These are phyloP conservation scores for Podosphaera fusca DNA, from an alignment of 2,329 filamentous ascomycete species.

Conservation along the genomic window DNA sequence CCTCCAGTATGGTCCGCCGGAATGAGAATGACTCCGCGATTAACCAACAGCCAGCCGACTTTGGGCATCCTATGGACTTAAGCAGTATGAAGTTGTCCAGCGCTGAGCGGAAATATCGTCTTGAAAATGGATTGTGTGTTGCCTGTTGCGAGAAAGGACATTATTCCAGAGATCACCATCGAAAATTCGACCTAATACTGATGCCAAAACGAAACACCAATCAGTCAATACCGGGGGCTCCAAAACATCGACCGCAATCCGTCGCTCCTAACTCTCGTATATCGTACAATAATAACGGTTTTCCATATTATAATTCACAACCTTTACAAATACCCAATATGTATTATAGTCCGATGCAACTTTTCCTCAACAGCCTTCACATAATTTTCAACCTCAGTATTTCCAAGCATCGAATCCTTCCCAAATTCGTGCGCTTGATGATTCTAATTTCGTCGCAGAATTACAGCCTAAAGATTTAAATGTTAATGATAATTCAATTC, in stretches of 20 bases:
- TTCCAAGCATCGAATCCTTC: background rate
- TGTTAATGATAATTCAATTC: background rate
- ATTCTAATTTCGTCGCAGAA: too few species aligned
- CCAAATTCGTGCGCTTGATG: too few species aligned
- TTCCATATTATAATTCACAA: background rate
- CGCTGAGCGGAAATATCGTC: too few species aligned
- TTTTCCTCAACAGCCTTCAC: background rate
- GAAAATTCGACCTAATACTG: background rate
- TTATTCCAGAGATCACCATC: background rate
- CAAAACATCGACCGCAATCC: background rate
- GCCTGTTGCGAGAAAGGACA: background rate
- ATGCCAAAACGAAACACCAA: background rate
- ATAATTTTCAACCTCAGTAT: background rate
- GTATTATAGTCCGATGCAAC: background rate
- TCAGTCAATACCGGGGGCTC: background rate
- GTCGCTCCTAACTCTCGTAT: background rate
- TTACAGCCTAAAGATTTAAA: background rate
- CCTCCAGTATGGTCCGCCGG: background rate
- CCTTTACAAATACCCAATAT: background rate
- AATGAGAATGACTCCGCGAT: background rate
- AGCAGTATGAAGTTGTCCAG: background rate
- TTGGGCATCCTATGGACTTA: background rate
- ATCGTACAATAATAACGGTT: background rate
- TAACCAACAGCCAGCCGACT: background rate
- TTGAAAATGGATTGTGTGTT: background rate